Base-by-base conservation (phyloP, 306 rosid genomes). In the Sesbania bispinosa region DNA sequence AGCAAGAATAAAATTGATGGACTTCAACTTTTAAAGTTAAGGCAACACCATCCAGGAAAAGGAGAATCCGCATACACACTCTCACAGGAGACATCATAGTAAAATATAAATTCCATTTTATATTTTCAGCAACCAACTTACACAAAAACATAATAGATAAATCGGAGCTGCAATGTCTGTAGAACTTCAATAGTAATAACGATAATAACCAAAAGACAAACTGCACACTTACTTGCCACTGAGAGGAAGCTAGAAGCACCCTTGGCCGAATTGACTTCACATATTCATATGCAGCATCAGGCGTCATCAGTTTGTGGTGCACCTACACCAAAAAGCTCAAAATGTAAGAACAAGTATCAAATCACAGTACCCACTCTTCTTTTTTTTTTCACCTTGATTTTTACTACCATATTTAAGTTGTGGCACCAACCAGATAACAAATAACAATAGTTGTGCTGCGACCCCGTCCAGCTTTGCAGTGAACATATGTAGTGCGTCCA, bases 391-490 rank as follows among this genome's bases (percentile, higher is more conserved):
- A 23, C 18, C n/a, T n/a, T n/a, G n/a, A 29, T 1, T 5, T 42
- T 30, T 21, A 42, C 67, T 30, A 50, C 61, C 39, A 50, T 55
- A 6, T 46, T 48, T 39, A 72, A 71, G 35, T 10, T 47, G 42
- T 14, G 57, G 47, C 14, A 81, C 92, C 54, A 54, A 88, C 99
- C 97, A 95, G 84, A 79, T 95, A 95, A 74, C 99, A 95, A 48
- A 95, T 85, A 20, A 92, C 99, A 53, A 95, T 62, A 29, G 97
- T 95, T 15, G 99, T 95, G 79, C 97, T 95, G 71, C 99, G 97
- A 4, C 99, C 99, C 10, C 99, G 91, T 39, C 99, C 99, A 66
- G 97, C 99, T 80, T 95, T 95, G 85, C 97, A 95, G 78, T 95
- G 99, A 32, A 95, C 97, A 89, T 92, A 95, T 7, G 99, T 95